These are phyloP conservation scores for Podila epigama DNA, from an alignment of 192 early-diverging fungal species.

Conservation along the genomic window DNA sequence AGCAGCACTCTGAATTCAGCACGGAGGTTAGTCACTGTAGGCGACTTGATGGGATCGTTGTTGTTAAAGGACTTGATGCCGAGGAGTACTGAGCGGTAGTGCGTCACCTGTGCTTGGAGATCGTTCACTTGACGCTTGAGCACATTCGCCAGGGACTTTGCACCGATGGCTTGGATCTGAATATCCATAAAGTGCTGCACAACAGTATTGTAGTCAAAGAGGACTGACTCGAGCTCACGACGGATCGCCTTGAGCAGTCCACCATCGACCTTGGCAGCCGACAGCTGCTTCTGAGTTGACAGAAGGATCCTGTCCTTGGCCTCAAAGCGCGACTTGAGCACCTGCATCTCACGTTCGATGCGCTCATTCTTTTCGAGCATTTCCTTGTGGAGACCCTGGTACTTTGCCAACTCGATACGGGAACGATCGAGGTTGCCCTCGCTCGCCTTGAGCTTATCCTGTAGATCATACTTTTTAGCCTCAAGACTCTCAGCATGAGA, in stretches of 20 bases:
- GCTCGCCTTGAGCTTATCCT: conserved; percentile 29
- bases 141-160: conserved; percentile 28
- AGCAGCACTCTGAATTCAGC: conserved; percentile 32
- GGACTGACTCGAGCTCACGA: conserved; percentile 39
- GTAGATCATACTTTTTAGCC: conserved; percentile 42
- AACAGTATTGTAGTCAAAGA: conserved; percentile 45
- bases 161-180: conserved; percentile 37
- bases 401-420: conserved; percentile 28
- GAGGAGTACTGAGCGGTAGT: conserved; percentile 33
- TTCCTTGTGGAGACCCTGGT: conserved; percentile 36
- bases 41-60: conserved; percentile 47
- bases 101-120: conserved; percentile 26
- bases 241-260: conserved; percentile 37
- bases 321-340: conserved; percentile 33
- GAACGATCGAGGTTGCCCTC: conserved; percentile 29
- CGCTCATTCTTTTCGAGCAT: conserved; percentile 34
- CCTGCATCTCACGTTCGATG: conserved; percentile 16
- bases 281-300: conserved; percentile 31
- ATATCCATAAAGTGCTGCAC: conserved; percentile 48
- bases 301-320: conserved; percentile 40
- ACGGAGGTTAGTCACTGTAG: conserved; percentile 29
- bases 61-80: conserved; percentile 49
- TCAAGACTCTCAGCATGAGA: conserved; percentile 38
- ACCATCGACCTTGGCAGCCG: conserved; percentile 31
- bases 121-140: conserved; percentile 40